phyloP scores from a whole-genome alignment of 345 rosid species.

The Euclidium syriacum region DNA sequence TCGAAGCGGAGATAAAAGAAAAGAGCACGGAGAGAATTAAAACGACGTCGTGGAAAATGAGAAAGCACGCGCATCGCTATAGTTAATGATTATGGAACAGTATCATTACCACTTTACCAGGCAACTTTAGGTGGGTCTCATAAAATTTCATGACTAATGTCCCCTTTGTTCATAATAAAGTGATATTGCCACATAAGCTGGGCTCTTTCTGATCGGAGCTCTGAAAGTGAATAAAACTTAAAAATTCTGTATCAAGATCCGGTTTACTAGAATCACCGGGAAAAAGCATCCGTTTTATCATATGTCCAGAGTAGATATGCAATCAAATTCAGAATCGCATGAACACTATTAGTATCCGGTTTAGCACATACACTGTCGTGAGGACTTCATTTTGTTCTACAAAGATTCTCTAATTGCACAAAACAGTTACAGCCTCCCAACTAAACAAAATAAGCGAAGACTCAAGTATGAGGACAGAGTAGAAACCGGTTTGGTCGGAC shows the following conservation, averaged over 20 bases:
- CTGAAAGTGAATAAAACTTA: no score
- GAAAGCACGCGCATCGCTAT: slow-evolving; percentile 25
- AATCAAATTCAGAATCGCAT: background rate
- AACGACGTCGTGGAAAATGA: slow-evolving; percentile 18
- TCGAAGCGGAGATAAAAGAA: background rate
- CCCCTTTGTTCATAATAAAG: background rate
- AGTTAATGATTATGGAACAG: slow-evolving; percentile 11
- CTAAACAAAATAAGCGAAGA: background rate
- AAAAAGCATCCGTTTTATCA: background rate
- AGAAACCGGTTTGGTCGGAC: background rate
- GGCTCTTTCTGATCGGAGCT: no score
- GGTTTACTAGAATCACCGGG: background rate
- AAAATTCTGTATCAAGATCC: background rate
- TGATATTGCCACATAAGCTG: background rate
- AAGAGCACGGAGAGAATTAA: background rate
- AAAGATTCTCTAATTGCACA: background rate
- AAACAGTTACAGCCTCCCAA: background rate
- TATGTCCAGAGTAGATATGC: no score
- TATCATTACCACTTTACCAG: slow-evolving; percentile 8
- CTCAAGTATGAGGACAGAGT: background rate
- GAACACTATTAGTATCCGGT: background rate
- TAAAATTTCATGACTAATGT: background rate
- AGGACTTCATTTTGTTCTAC: slow-evolving; percentile 4
- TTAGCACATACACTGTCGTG: background rate
- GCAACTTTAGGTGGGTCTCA: background rate